A percentile compares a stretch with the other conserved stretches of the same genome.
These are phyloP conservation scores for Hsuehochloa calcarea DNA, from an alignment of 176 grass and related monocot species.

Conservation along the genomic window DNA sequence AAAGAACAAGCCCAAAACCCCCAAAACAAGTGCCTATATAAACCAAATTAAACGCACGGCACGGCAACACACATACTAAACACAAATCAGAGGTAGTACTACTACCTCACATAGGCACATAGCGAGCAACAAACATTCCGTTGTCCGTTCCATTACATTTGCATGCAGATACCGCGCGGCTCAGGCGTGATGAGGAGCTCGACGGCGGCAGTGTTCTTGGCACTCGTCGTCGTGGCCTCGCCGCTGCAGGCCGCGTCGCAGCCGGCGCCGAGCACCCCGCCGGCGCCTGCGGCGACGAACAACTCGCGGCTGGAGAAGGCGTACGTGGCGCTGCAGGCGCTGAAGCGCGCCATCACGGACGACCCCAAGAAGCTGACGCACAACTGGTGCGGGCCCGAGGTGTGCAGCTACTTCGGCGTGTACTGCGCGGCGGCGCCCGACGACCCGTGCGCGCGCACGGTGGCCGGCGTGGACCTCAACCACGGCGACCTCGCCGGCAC, in stretches of 20 bases:
- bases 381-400: constrained; percentile 70
- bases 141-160: neutral
- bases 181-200: constrained; percentile 34
- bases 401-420: constrained; percentile 77
- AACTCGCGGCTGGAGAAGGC: constrained; percentile 68
- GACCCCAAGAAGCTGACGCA: constrained; percentile 71
- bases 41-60: constrained; percentile 49
- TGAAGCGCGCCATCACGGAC: constrained; percentile 75
- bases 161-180: neutral
- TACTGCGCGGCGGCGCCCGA: constrained; percentile 72
- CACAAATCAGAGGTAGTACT: constrained; percentile 6
- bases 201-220: constrained; percentile 19
- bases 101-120: neutral
- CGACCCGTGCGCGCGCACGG: constrained; percentile 61
- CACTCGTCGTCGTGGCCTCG: constrained; percentile 23
- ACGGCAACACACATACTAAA: constrained; percentile 22
- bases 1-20: neutral
- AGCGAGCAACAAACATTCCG: constrained; percentile 24
- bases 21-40: constrained; percentile 46
- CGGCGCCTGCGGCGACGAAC: constrained; percentile 31
- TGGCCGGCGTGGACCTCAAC: constrained; percentile 74
- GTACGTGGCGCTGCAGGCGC: constrained; percentile 73
- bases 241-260: constrained; percentile 44
- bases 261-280: constrained; percentile 21
- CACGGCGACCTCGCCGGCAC: constrained; percentile 59